Evolutionary conservation across 805 yeast species (phyloP).

Genomic region (Candida coleopterorum): DNA sequence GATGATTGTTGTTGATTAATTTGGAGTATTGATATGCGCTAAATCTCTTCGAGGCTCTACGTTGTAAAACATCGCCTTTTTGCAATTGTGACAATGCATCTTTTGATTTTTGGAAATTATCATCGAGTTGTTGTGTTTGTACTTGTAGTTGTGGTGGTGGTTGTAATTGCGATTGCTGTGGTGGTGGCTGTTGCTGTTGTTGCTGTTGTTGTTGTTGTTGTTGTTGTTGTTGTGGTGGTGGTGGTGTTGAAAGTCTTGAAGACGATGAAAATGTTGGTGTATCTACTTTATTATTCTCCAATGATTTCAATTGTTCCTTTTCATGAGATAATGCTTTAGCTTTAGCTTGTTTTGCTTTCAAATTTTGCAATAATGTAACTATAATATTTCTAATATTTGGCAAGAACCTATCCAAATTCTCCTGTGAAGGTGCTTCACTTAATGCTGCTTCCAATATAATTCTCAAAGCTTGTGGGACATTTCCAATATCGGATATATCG

Average conservation of each 20-base stretch:
- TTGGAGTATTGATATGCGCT: constrained; percentile 91
- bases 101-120: constrained; percentile 1
- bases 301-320: not conserved
- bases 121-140: too few species aligned
- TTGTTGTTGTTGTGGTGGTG: not conserved
- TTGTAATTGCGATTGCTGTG: not conserved
- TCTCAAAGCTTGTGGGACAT: constrained; percentile 81
- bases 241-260: not conserved
- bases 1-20: constrained; percentile 31
- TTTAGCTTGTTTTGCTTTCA: constrained; percentile 72
- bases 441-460: constrained; percentile 80
- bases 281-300: not conserved
- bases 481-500: constrained; percentile 78
- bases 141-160: not conserved
- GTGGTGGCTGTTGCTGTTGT: not conserved
- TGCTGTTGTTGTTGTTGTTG: not conserved
- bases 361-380: constrained; percentile 68
- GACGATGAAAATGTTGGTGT: not conserved
- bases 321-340: constrained; percentile 31
- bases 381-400: constrained; percentile 86
- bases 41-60: constrained; percentile 90
- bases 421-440: constrained; percentile 79
- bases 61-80: constrained; percentile 73
- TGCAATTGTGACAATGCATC: constrained; percentile 78
- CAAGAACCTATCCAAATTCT: constrained; percentile 69